A percentile compares a stretch with the other conserved stretches of the same genome.
phyloP scores from a whole-genome alignment of 768 basidiomycete genomes.

The Sarcodon sp. region DNA sequence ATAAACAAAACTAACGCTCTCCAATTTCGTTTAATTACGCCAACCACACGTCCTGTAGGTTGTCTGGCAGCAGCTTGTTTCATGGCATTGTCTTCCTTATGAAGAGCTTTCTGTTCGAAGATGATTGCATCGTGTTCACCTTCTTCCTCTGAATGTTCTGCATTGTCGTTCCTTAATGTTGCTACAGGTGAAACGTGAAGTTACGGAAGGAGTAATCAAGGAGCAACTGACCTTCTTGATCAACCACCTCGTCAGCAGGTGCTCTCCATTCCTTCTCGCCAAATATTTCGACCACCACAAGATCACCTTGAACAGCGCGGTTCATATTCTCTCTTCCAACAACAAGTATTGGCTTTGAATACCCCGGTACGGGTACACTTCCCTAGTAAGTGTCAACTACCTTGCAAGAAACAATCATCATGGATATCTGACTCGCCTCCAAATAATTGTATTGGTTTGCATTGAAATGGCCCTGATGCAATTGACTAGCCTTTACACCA shows the following conservation, averaged over 20 bases:
- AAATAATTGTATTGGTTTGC: constrained; percentile 94
- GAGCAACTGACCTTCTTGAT: constrained; percentile 63
- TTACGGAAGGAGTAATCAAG: background rate
- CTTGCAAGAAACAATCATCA: background rate
- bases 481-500: constrained; percentile 72
- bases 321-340: constrained; percentile 93
- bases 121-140: constrained; percentile 20
- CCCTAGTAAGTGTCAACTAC: constrained; percentile 33
- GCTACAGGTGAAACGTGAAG: constrained; percentile 26
- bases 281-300: constrained; percentile 85
- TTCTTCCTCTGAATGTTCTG: constrained; percentile 60
- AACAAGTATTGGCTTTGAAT: constrained; percentile 69
- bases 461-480: constrained; percentile 91
- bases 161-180: constrained; percentile 78
- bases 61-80: constrained; percentile 45
- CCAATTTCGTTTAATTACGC: constrained; percentile 93
- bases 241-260: constrained; percentile 84
- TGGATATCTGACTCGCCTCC: constrained; percentile 43
- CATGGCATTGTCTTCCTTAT: constrained; percentile 10
- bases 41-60: constrained; percentile 87
- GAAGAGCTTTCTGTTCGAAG: constrained; percentile 16
- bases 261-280: constrained; percentile 86
- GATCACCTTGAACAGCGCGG: constrained; percentile 84
- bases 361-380: constrained; percentile 61
- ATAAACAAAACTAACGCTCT: constrained; percentile 50